Conservation (phyloP, 2,329 filamentous ascomycete species). For the Aureobasidium subglaciale region DNA sequence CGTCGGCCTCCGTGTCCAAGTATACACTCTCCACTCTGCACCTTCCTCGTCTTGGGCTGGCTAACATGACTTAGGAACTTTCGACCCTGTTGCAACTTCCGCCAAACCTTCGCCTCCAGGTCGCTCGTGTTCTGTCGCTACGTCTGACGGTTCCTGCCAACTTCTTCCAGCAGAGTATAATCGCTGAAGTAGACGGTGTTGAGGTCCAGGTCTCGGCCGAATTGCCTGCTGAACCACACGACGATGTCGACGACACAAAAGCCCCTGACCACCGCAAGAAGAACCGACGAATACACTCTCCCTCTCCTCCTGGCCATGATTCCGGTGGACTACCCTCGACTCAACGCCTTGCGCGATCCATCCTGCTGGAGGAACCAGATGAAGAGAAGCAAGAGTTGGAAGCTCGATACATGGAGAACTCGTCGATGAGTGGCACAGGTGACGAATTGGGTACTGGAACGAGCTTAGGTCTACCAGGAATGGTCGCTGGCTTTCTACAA, state of each 20-base stretch:
- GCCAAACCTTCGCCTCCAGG: slow-evolving; percentile 60
- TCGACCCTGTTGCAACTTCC: slow-evolving; percentile 68
- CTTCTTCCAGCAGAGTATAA: slow-evolving; percentile 76
- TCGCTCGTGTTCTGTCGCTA: slow-evolving; percentile 67
- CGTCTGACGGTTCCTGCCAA: slow-evolving; percentile 81
- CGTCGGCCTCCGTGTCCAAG: slow-evolving; percentile 73
- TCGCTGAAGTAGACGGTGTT: slow-evolving; percentile 74
- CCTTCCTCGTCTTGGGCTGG: not conserved
- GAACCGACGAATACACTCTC: slow-evolving; percentile 28
- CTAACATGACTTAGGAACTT: slow-evolving; percentile 58
- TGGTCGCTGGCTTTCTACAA: slow-evolving; percentile 65
- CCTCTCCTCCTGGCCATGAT: slow-evolving; percentile 21
- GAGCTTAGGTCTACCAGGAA: slow-evolving; percentile 59
- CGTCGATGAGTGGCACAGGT: slow-evolving; percentile 46
- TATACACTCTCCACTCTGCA: slow-evolving; percentile 33
- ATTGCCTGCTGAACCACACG: slow-evolving; percentile 12
- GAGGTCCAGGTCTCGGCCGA: slow-evolving; percentile 49
- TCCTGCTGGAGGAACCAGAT: slow-evolving; percentile 63
- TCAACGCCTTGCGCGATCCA: slow-evolving; percentile 68
- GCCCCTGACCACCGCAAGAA: slow-evolving; percentile 30
- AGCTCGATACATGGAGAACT: slow-evolving; percentile 58
- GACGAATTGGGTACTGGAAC: slow-evolving; percentile 67
- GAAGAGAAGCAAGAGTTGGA: slow-evolving; percentile 62
- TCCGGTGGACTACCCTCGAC: slow-evolving; percentile 54
- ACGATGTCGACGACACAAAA: slow-evolving; percentile 23